A percentile compares a stretch with the other conserved stretches of the same genome.
phyloP scores from a whole-genome alignment of 1,139 yeast species.

The Taphrina pruni region DNA sequence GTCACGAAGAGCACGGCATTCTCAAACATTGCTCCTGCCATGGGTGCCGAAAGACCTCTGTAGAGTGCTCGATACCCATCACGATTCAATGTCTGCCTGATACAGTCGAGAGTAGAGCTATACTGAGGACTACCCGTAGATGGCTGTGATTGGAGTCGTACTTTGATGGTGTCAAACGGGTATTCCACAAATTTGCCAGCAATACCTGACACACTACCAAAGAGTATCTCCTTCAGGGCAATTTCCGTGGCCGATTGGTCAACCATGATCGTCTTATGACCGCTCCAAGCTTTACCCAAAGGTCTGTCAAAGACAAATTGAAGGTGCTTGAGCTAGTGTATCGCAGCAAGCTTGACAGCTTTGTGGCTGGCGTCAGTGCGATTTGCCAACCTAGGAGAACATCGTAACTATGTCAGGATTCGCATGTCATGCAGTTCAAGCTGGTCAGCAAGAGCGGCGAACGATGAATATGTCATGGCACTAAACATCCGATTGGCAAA shows the following conservation, averaged over 20 bases:
- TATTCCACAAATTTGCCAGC: constrained; percentile 83
- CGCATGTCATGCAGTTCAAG: too few relatives aligned
- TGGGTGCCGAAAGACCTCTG: constrained; percentile 76
- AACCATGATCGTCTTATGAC: background rate
- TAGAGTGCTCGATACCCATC: constrained; percentile 76
- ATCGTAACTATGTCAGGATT: too few relatives aligned
- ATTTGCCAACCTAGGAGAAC: too few relatives aligned
- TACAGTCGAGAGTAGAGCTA: constrained; percentile 65
- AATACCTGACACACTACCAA: constrained; percentile 65
- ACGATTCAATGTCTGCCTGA: constrained; percentile 61
- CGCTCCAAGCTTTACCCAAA: too few relatives aligned
- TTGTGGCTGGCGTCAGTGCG: too few relatives aligned
- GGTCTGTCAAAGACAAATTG: too few relatives aligned
- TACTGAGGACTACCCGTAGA: constrained; percentile 56
- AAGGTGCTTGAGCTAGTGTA: too few relatives aligned
- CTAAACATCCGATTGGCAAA: background rate
- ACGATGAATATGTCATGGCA: background rate
- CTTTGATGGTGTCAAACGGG: constrained; percentile 93
- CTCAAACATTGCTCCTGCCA: constrained; percentile 86
- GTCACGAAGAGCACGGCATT: constrained; percentile 70
- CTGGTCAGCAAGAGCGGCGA: background rate
- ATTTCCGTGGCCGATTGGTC: constrained; percentile 17
- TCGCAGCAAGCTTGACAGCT: too few relatives aligned
- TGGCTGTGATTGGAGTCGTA: constrained; percentile 77
- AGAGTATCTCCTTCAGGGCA: constrained; percentile 28